Percentiles rank a stretch among this genome's conserved stretches.
Evolutionary conservation across 768 basidiomycete species (phyloP).

Genomic region (Clavulina sp.): DNA sequence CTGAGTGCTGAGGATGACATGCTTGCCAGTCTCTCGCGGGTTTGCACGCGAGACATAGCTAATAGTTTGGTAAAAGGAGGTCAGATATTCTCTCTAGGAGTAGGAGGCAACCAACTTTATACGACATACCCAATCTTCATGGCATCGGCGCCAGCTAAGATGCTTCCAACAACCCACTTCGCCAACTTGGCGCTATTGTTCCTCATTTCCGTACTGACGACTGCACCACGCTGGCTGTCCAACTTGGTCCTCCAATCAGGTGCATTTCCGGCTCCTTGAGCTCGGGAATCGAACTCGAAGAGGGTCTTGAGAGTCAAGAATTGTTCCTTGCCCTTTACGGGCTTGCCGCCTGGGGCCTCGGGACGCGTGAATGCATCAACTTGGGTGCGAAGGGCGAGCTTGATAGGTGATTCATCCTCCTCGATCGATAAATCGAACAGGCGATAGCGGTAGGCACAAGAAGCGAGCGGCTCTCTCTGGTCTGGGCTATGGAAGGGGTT

Average conservation of each 20-base stretch:
- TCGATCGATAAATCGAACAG: slow-evolving; percentile 82
- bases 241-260: slow-evolving; percentile 99
- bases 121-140: slow-evolving; percentile 86
- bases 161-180: slow-evolving; percentile 90
- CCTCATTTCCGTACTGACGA: slow-evolving; percentile 99
- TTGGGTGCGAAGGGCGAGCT: slow-evolving; percentile 86
- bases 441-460: slow-evolving; percentile 91
- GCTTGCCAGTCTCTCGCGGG: slow-evolving; percentile 86
- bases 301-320: slow-evolving; percentile 84
- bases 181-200: slow-evolving; percentile 97
- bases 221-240: slow-evolving; percentile 90
- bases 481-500: slow-evolving; percentile 94
- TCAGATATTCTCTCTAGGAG: neutral
- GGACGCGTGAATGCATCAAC: slow-evolving; percentile 69
- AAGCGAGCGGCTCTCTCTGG: slow-evolving; percentile 88
- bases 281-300: slow-evolving; percentile 90
- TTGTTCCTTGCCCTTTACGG: slow-evolving; percentile 51
- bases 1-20: slow-evolving; percentile 87
- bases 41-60: slow-evolving; percentile 92
- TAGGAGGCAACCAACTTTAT: neutral
- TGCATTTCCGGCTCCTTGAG: slow-evolving; percentile 81
- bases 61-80: slow-evolving; percentile 5
- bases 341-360: slow-evolving; percentile 35
- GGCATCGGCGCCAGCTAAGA: slow-evolving; percentile 84
- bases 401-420: slow-evolving; percentile 71